phyloP scores from a whole-genome alignment of 2,329 filamentous ascomycete genomes.

The Alternaria burnsii region DNA sequence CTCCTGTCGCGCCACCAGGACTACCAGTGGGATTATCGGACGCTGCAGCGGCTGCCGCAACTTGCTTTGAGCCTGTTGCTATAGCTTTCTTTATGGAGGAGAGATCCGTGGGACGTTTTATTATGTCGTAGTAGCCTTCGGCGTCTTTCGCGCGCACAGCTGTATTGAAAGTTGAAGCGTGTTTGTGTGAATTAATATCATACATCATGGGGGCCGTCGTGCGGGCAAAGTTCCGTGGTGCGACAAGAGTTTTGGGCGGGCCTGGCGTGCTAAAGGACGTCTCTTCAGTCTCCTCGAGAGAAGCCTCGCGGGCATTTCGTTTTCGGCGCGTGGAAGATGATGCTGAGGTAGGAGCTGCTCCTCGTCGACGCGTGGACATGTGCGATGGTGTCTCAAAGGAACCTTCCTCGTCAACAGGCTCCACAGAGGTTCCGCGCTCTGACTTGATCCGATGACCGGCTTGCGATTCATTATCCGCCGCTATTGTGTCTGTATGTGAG shows the following conservation, averaged over 20 bases:
- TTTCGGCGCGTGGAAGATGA: slow-evolving; percentile 54
- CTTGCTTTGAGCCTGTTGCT: slow-evolving; percentile 64
- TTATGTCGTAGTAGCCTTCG: slow-evolving; percentile 61
- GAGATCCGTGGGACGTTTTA: slow-evolving; percentile 61
- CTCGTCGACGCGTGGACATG: slow-evolving; percentile 44
- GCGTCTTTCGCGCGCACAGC: slow-evolving; percentile 61
- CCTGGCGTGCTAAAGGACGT: slow-evolving; percentile 35
- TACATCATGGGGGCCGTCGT: slow-evolving; percentile 60
- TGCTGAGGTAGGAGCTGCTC: slow-evolving; percentile 22
- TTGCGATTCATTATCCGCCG: slow-evolving; percentile 52
- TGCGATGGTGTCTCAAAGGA: slow-evolving; percentile 38
- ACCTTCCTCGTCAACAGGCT: slow-evolving; percentile 50
- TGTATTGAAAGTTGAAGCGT: slow-evolving; percentile 60
- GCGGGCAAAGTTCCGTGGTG: slow-evolving; percentile 59
- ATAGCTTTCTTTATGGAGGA: slow-evolving; percentile 61
- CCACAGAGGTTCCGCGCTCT: slow-evolving; percentile 58
- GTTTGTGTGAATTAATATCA: slow-evolving; percentile 61
- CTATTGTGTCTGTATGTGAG: slow-evolving; percentile 55
- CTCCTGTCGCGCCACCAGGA: slow-evolving; percentile 62
- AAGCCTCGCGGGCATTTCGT: slow-evolving; percentile 47
- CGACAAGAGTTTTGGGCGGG: slow-evolving; percentile 49
- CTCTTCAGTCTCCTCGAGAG: slow-evolving; percentile 44
- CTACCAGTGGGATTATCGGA: slow-evolving; percentile 67
- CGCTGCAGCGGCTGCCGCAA: slow-evolving; percentile 55
- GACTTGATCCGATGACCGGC: slow-evolving; percentile 55